These are phyloP conservation scores for Raphanus raphanistrum DNA, from an alignment of 345 rosid genomes.

Conservation along the genomic window DNA sequence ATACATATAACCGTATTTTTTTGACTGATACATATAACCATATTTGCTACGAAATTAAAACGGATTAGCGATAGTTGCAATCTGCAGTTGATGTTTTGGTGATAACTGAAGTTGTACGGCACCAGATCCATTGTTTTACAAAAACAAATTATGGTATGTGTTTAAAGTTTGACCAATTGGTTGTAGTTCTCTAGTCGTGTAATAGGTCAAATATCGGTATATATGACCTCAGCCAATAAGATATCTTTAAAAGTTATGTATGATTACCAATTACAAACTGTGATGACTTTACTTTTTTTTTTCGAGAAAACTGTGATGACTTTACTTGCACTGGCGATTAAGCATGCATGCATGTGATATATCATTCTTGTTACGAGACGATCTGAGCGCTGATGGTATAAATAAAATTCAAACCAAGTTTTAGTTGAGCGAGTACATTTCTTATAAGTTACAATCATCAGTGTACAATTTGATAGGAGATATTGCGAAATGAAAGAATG, in stretches of 20 bases:
- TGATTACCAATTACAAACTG: background rate
- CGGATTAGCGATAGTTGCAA: background rate
- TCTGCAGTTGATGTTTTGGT: background rate
- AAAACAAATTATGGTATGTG: background rate
- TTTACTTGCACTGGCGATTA: background rate
- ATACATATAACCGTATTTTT: background rate
- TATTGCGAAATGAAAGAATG: slow-evolving; percentile 22
- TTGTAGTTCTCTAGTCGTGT: background rate
- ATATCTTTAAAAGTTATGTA: background rate
- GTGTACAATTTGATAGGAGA: background rate
- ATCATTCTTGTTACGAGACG: background rate
- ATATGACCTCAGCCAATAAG: background rate
- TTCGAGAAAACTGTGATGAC: background rate
- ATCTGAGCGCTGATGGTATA: background rate
- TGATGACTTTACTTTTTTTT: background rate
- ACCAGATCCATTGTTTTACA: background rate
- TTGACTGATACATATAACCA: background rate
- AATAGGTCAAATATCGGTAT: background rate
- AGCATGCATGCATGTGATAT: background rate
- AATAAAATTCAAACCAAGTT: background rate
- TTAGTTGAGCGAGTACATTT: background rate
- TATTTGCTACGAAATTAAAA: background rate
- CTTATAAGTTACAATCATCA: background rate
- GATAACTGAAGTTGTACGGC: background rate
- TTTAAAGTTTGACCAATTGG: background rate